These are phyloP conservation scores for Sorghum bicolor DNA, from an alignment of 176 grass and related monocot species.

Conservation along the genomic window Sorghum_bicolor_NCBIv3 NC_012879.2:55662001-55662500, in stretches of 20 bases:
- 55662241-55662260: background rate
- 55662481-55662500: slow-evolving; percentile 79
- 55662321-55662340: background rate
- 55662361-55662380: slow-evolving; percentile 16
- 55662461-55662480: slow-evolving; percentile 82
- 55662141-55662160: background rate
- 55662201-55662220: background rate
- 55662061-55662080: slow-evolving; percentile 1
- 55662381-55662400: slow-evolving; percentile 5
- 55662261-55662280: background rate
- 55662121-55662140: background rate
- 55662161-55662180: background rate
- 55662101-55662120: background rate
- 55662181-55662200: background rate
- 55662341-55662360: slow-evolving; percentile 16
- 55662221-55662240: slow-evolving; percentile 3
- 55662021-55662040: no score
- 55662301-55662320: slow-evolving; percentile 22
- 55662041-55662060: background rate
- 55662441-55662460: slow-evolving; percentile 97
- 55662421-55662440: slow-evolving; percentile 95
- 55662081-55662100: background rate
- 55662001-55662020: no score
- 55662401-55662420: slow-evolving; percentile 2
- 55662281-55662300: slow-evolving; percentile 5